Base-by-base conservation (phyloP, 768 basidiomycete genomes). In the Pisolithus orientalis region DNA sequence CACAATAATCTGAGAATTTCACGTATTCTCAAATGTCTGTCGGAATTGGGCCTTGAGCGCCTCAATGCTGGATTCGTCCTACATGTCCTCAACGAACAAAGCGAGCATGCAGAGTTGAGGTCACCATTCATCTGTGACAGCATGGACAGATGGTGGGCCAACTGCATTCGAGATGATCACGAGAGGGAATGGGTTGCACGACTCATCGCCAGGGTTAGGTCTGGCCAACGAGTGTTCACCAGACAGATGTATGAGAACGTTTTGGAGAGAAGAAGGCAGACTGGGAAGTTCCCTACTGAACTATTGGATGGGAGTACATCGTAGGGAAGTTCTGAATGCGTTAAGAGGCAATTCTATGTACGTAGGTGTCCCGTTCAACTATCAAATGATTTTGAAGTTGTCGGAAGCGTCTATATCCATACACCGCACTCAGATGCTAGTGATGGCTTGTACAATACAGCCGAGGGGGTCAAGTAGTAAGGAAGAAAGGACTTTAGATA, bases 121-220 rank as follows among this genome's bases (percentile, higher is more conserved):
- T 70, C 76, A n/a, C 57, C 60, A 9, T 66, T 67, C 10, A 69
- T 87, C 46, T 63, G 66, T 46, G 66, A 68, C 56, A 88, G 87
- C 63, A 87, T 88, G 85, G 87, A 87, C 55, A 70, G 74, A 52
- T 90, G 84, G 83, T 88, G 87, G 87, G 80, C 80, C 17, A 85
- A 85, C 59, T 89, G 86, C 62, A 68, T 87, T 47, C 73, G 87
- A 54, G 74, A 83, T 56, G 73, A 76, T n/a, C 67, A 72, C 53
- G 83, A 85, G 55, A 72, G 85, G 56, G 61, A 66, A 25, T 83
- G 78, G 76, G 72, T 88, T 38, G 69, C 72, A 29, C 65, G 61
- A n/a, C 55, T 76, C 49, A 79, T 87, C 31, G 52, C 57, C 47
- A 75, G 72, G 48, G 83, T 80, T 39, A 77, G 86, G 48, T 54